Evolutionary conservation across 805 yeast species (phyloP).

Genomic region (Zygotorulaspora chibaensis): DNA sequence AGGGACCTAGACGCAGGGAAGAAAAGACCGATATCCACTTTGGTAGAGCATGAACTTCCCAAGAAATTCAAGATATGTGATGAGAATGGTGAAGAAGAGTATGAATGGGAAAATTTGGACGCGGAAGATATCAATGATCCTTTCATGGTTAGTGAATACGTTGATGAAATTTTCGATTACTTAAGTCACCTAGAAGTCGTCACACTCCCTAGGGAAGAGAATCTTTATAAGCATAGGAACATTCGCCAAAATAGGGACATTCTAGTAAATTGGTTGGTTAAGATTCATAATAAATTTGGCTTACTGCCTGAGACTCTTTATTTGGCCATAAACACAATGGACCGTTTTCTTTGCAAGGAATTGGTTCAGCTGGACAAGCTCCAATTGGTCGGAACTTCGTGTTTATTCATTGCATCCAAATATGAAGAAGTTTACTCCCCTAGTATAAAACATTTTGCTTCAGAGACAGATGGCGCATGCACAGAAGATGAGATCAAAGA

Average conservation of each 20-base stretch:
- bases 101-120: slow-evolving; percentile 70
- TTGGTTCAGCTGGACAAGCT: slow-evolving; percentile 73
- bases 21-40: slow-evolving; percentile 36
- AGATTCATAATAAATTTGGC: slow-evolving; percentile 80
- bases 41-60: slow-evolving; percentile 33
- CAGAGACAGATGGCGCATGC: slow-evolving; percentile 80
- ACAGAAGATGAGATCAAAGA: slow-evolving; percentile 78
- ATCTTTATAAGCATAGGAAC: slow-evolving; percentile 40
- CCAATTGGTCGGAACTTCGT: slow-evolving; percentile 82
- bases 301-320: slow-evolving; percentile 83
- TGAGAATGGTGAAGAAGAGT: slow-evolving; percentile 35
- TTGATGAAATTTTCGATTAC: slow-evolving; percentile 77
- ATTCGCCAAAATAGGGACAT: slow-evolving; percentile 57
- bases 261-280: slow-evolving; percentile 90
- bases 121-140: slow-evolving; percentile 78
- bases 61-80: slow-evolving; percentile 34
- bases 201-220: slow-evolving; percentile 56
- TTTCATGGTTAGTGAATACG: slow-evolving; percentile 91
- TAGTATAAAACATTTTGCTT: slow-evolving; percentile 78
- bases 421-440: slow-evolving; percentile 93
- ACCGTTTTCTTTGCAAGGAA: slow-evolving; percentile 75
- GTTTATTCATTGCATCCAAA: slow-evolving; percentile 84
- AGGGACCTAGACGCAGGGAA: slow-evolving; percentile 23
- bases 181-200: slow-evolving; percentile 65
- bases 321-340: slow-evolving; percentile 81